Conservation (phyloP, 1,284 basidiomycete species). For the Ganoderma multipileum region DNA sequence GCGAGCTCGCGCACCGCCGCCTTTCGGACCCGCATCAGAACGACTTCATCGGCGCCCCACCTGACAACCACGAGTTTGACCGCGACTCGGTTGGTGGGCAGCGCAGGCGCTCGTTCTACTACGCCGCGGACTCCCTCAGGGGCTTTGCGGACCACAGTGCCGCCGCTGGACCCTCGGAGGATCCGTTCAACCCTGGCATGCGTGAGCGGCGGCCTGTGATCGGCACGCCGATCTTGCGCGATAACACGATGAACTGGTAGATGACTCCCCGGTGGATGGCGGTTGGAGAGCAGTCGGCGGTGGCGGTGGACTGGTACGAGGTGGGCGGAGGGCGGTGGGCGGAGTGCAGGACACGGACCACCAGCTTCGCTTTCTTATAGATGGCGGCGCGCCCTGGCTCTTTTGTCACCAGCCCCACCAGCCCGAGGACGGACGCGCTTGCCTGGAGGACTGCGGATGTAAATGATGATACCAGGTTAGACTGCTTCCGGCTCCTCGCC, state of each 20-base stretch:
- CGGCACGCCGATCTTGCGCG: slow-evolving; percentile 39
- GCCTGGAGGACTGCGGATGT: slow-evolving; percentile 8
- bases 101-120: slow-evolving; percentile 81
- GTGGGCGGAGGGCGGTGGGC: not conserved
- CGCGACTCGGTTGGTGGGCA: slow-evolving; percentile 74
- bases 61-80: slow-evolving; percentile 74
- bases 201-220: slow-evolving; percentile 41
- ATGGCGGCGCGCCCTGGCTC: slow-evolving; percentile 2
- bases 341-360: slow-evolving; percentile 8
- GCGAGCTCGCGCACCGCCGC: slow-evolving; percentile 66
- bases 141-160: slow-evolving; percentile 48
- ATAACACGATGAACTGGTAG: slow-evolving; percentile 44
- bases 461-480: slow-evolving; percentile 23
- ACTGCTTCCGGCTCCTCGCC: not conserved
- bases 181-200: slow-evolving; percentile 35
- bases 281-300: not conserved
- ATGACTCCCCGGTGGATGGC: not conserved
- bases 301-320: not conserved
- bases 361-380: slow-evolving; percentile 7
- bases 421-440: not conserved
- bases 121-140: slow-evolving; percentile 79
- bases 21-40: slow-evolving; percentile 56
- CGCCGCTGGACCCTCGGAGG: slow-evolving; percentile 19
- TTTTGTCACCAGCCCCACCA: not conserved
- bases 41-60: slow-evolving; percentile 49